These are phyloP conservation scores for Alternaria sp. DNA, from an alignment of 2,329 filamentous ascomycete genomes.

Conservation along the genomic window DNA sequence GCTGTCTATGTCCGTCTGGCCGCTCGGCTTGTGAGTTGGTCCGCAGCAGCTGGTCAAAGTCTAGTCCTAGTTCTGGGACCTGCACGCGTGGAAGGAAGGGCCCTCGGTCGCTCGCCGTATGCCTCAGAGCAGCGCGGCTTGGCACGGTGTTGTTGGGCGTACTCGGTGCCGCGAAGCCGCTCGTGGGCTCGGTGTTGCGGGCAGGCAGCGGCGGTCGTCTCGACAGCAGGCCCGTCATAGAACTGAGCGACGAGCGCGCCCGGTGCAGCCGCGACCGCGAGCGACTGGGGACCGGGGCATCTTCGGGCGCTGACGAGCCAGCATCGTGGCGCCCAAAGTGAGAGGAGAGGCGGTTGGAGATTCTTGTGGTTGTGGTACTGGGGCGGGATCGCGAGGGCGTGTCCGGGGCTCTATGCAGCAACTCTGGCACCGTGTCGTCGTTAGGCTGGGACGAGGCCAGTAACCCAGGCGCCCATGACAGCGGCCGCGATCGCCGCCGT, in stretches of 20 bases:
- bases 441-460: conserved; percentile 25
- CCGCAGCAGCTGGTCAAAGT: conserved; percentile 47
- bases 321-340: conserved; percentile 41
- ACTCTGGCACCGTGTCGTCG: conserved; percentile 32
- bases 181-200: conserved; percentile 24
- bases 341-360: conserved; percentile 43
- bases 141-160: conserved; percentile 26
- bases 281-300: conserved; percentile 25
- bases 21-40: conserved; percentile 28
- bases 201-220: conserved; percentile 37
- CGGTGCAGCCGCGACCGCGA: conserved; percentile 45
- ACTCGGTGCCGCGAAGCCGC: conserved; percentile 23
- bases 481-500: conserved; percentile 41
- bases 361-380: conserved; percentile 39
- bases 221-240: conserved; percentile 43
- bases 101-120: conserved; percentile 38
- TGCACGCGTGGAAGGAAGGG: conserved; percentile 45
- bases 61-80: conserved; percentile 49
- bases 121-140: conserved; percentile 31
- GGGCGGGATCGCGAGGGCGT: conserved; percentile 28
- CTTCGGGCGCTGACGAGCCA: conserved; percentile 35
- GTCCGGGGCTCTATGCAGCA: conserved; percentile 22
- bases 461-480: conserved; percentile 45
- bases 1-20: conserved; percentile 27
- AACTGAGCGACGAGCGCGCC: conserved; percentile 49